phyloP scores from a whole-genome alignment of 192 early-diverging fungal genomes.

The Geranomyces variabilis region DNA sequence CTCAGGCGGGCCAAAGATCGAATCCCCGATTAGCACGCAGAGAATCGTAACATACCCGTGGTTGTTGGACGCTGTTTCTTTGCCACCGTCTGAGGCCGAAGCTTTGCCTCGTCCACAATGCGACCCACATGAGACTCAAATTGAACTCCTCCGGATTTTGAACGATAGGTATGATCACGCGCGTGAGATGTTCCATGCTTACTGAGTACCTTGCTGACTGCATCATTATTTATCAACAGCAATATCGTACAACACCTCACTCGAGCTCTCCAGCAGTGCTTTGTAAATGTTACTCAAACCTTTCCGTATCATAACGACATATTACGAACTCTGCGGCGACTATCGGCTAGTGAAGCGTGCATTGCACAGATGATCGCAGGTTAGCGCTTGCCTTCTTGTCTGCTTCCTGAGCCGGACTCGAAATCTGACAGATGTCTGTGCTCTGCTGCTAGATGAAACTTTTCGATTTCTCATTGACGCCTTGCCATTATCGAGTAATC shows the following conservation, averaged over 20 bases:
- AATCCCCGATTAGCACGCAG: constrained; percentile 12
- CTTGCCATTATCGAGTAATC: neutral
- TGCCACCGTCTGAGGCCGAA: neutral
- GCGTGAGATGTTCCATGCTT: neutral
- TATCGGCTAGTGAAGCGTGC: constrained; percentile 11
- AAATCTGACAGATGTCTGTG: too few relatives aligned
- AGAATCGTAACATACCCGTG: constrained; percentile 24
- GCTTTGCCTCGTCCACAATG: neutral
- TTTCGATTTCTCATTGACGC: neutral
- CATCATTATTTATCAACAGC: neutral
- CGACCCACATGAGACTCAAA: neutral
- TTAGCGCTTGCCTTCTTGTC: neutral
- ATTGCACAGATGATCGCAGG: constrained; percentile 24
- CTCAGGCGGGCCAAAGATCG: constrained; percentile 18
- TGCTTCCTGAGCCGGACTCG: too few relatives aligned
- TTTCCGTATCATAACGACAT: constrained; percentile 4
- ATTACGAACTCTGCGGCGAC: constrained; percentile 19
- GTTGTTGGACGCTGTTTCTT: constrained; percentile 9
- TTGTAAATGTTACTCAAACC: neutral
- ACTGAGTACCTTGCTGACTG: neutral
- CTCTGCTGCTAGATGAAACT: neutral
- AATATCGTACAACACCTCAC: constrained; percentile 6
- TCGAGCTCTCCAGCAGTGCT: neutral
- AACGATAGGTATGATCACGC: constrained; percentile 14
- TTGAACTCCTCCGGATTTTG: constrained; percentile 18